phyloP scores from a whole-genome alignment of 2,329 filamentous ascomycete species.

The Berkeleyomyces rouxiae region DNA sequence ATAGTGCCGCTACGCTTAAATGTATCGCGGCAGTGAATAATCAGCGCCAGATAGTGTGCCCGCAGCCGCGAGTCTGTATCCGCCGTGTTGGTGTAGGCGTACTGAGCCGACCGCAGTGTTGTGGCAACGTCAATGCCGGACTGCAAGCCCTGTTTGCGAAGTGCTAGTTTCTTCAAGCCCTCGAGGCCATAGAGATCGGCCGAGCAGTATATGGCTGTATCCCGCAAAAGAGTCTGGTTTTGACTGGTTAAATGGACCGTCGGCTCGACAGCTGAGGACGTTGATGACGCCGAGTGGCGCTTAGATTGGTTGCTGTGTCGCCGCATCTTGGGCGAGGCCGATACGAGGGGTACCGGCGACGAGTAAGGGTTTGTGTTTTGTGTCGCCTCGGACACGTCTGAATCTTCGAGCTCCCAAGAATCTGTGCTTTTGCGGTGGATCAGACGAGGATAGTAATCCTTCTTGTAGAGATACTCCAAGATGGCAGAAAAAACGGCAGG shows the following conservation, averaged over 20 bases:
- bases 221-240: conserved; percentile 64
- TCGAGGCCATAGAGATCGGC: conserved; percentile 82
- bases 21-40: conserved; percentile 91
- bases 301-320: not conserved
- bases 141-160: conserved; percentile 90
- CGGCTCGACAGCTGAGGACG: conserved; percentile 32
- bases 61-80: conserved; percentile 83
- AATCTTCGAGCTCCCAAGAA: conserved; percentile 78
- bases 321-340: not conserved
- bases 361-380: conserved; percentile 32
- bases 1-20: conserved; percentile 98
- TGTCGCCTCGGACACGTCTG: conserved; percentile 28
- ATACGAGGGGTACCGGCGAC: conserved; percentile 14
- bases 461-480: conserved; percentile 95
- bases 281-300: not conserved
- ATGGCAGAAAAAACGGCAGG: conserved; percentile 85
- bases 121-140: conserved; percentile 81
- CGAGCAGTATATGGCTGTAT: conserved; percentile 88
- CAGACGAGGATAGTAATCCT: conserved; percentile 84
- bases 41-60: conserved; percentile 92
- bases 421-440: conserved; percentile 71
- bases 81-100: conserved; percentile 88
- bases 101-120: conserved; percentile 82
- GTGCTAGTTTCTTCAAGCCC: conserved; percentile 76
- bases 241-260: conserved; percentile 63